These are phyloP conservation scores for Lumnitzera littorea DNA, from an alignment of 345 rosid genomes.

Conservation along the genomic window DNA sequence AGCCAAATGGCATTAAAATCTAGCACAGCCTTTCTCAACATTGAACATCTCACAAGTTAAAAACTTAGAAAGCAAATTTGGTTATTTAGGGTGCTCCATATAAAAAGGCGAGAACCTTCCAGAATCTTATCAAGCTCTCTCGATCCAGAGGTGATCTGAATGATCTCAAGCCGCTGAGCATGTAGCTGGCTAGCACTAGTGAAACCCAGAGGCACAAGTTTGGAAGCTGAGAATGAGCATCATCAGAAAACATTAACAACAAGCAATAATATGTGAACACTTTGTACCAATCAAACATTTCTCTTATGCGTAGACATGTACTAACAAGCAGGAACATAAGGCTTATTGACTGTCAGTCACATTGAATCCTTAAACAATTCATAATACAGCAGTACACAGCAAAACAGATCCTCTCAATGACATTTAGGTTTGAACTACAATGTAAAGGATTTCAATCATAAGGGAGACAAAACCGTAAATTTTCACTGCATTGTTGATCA, in stretches of 20 bases:
- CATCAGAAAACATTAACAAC: constrained; percentile 8
- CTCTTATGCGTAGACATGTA: too few species aligned
- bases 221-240: constrained; percentile 55
- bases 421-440: too few species aligned
- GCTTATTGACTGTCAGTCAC: too few species aligned
- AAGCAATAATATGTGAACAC: background rate
- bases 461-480: too few species aligned
- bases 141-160: constrained; percentile 95
- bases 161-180: constrained; percentile 87
- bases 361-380: too few species aligned
- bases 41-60: background rate
- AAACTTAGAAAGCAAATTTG: background rate
- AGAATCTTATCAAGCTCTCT: constrained; percentile 90
- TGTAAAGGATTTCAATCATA: too few species aligned
- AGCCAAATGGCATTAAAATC: background rate
- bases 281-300: too few species aligned
- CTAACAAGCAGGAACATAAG: too few species aligned
- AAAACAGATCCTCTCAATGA: too few species aligned
- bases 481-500: too few species aligned
- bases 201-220: constrained; percentile 87
- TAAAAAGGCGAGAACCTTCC: constrained; percentile 42
- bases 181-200: constrained; percentile 90
- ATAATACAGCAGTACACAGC: too few species aligned
- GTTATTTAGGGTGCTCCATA: background rate
- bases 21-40: too few species aligned